Base-by-base conservation (phyloP, 257 asterid genomes). In the Nicotiana attenuata region DNA sequence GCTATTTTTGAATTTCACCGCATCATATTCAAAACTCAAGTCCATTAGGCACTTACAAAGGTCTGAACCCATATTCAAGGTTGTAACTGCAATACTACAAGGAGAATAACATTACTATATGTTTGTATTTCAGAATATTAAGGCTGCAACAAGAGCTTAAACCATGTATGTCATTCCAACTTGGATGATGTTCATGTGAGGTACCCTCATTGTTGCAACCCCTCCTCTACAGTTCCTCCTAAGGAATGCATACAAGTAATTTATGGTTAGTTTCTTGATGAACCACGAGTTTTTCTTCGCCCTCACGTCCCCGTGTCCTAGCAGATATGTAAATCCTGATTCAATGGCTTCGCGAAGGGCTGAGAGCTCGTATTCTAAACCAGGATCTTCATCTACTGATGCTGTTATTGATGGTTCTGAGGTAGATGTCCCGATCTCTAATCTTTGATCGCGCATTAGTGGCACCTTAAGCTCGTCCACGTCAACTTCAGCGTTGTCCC, bases 201-300 rank as follows among this genome's bases (percentile, higher is more conserved):
- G 99, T 61, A 93, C 98, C 75, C 85, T 91, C 97, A 96, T 87
- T 1, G 96, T 94, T 1, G 99, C 99, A 64, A 94, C 91, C 16
- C 98, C 98, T 11, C 97, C 98, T 59, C 99, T 92, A 87, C 98
- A 96, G 83, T 94, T 96, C 85, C 88, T 87, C 93, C 97, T 91
- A 90, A 96, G 83, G 87, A 93, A 94, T 5, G 97, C 92, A 29
- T 96, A 96, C 64, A 94, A 91, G 85, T 96, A 96, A 85, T 94
- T 93, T 79, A 96, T 92, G 1, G 84, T 90, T 64, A 96, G 87
- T 75, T 94, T 96, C 93, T 96, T 96, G 22, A 94, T 3, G 73
- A 96, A 96, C 88, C 88, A 83, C 0, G 98, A 94, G 57, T 90
- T 87, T 87, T 94, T 96, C 87, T 90, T 91, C 6, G 98, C 98